A percentile compares a stretch with the other conserved stretches of the same genome.
Conservation (phyloP, 441 rosid genomes). For the Syzygium syzygioides region DNA sequence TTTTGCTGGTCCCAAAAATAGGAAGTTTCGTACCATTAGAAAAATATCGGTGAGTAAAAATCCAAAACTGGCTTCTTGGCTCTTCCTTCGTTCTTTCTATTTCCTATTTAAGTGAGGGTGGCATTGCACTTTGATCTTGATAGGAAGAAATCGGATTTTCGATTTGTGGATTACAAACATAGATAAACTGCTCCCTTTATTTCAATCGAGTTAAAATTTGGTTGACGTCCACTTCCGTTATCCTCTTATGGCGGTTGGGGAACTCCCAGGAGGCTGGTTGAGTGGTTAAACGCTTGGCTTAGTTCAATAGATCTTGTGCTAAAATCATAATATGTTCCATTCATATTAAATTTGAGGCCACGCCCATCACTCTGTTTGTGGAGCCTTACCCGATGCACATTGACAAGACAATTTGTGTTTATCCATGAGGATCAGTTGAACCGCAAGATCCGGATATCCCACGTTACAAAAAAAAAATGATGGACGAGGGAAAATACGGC, state of each 20-base stretch:
- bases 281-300: background rate
- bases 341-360: background rate
- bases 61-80: background rate
- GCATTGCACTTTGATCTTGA: background rate
- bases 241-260: background rate
- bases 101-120: background rate
- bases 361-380: background rate
- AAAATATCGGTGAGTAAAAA: background rate
- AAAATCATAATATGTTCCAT: accelerated
- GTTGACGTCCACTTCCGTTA: background rate
- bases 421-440: background rate
- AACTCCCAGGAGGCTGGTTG: background rate
- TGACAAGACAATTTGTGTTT: background rate
- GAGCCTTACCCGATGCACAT: background rate
- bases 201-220: background rate
- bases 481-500: background rate
- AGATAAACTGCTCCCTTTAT: background rate
- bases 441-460: background rate
- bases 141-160: background rate
- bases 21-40: background rate
- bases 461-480: background rate
- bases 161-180: background rate
- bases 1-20: background rate
- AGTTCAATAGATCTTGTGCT: background rate
- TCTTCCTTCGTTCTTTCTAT: background rate